phyloP scores from a whole-genome alignment of 1,284 basidiomycete species.

The Melampsora occidentalis region DNA sequence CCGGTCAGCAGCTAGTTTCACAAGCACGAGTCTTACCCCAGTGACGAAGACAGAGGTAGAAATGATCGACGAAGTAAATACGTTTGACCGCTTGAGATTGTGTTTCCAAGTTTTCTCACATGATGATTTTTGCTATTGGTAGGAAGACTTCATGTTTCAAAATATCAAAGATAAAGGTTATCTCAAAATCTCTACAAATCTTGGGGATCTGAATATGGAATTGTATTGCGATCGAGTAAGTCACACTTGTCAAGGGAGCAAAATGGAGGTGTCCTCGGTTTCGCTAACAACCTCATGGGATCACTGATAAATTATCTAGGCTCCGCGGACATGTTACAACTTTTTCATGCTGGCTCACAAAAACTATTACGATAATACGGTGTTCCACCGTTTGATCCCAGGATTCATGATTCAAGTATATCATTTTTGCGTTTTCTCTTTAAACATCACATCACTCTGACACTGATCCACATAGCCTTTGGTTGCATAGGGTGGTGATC shows the following conservation, averaged over 20 bases:
- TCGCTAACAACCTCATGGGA: not conserved
- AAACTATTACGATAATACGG: slow-evolving; percentile 81
- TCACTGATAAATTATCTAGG: slow-evolving; percentile 55
- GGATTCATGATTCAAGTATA: slow-evolving; percentile 80
- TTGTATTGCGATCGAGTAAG: slow-evolving; percentile 80
- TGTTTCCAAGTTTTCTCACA: not conserved
- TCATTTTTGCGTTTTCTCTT: slow-evolving; percentile 1
- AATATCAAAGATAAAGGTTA: slow-evolving; percentile 61
- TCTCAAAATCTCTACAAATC: slow-evolving; percentile 82
- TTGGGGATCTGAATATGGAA: slow-evolving; percentile 86
- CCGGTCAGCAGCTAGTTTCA: slow-evolving; percentile 85
- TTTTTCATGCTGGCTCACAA: slow-evolving; percentile 60
- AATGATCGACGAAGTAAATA: slow-evolving; percentile 75
- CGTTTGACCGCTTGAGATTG: not conserved
- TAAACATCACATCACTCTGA: not conserved
- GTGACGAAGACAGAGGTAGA: slow-evolving; percentile 73
- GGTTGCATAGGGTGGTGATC: slow-evolving; percentile 91
- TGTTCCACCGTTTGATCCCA: slow-evolving; percentile 88
- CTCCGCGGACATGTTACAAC: slow-evolving; percentile 46
- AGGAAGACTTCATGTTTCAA: slow-evolving; percentile 83
- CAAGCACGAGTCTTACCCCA: slow-evolving; percentile 83
- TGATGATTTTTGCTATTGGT: slow-evolving; percentile 55
- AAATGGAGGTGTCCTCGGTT: not conserved
- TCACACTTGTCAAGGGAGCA: not conserved
- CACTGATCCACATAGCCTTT: not conserved